phyloP scores from a whole-genome alignment of 2,329 filamentous ascomycete genomes.

The Aspergillus eucalypticola region DNA sequence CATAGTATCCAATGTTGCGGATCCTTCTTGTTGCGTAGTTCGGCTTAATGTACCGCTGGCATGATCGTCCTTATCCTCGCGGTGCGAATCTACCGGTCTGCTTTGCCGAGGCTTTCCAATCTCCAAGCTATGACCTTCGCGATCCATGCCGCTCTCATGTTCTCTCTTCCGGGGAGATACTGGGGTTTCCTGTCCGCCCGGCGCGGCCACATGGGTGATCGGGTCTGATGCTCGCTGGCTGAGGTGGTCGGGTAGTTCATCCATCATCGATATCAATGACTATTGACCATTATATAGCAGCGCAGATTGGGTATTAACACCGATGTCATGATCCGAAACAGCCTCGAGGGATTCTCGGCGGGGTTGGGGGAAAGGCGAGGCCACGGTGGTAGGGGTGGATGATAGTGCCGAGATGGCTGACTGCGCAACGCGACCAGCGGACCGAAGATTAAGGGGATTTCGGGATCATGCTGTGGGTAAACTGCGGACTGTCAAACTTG shows the following conservation, averaged over 20 bases:
- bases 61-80: neutral
- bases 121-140: neutral
- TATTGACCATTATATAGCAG: slow-evolving; percentile 4
- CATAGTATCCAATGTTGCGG: neutral
- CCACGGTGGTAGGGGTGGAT: neutral
- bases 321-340: neutral
- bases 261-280: neutral
- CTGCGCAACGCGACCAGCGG: slow-evolving; percentile 5
- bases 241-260: neutral
- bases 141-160: neutral
- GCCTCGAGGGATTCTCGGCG: neutral
- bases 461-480: neutral
- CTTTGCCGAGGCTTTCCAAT: neutral
- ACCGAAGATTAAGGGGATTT: neutral
- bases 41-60: neutral
- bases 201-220: neutral
- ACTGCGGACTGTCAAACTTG: neutral
- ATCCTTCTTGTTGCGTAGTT: neutral
- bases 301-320: neutral
- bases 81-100: neutral
- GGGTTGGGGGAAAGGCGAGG: neutral
- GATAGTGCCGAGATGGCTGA: slow-evolving; percentile 8
- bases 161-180: neutral
- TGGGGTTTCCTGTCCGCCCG: neutral
- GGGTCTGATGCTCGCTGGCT: neutral